Evolutionary conservation across 306 rosid genomes (phyloP), one percentile per base, ranked within the genome.

Genomic region (Medicago lupulina): DNA sequence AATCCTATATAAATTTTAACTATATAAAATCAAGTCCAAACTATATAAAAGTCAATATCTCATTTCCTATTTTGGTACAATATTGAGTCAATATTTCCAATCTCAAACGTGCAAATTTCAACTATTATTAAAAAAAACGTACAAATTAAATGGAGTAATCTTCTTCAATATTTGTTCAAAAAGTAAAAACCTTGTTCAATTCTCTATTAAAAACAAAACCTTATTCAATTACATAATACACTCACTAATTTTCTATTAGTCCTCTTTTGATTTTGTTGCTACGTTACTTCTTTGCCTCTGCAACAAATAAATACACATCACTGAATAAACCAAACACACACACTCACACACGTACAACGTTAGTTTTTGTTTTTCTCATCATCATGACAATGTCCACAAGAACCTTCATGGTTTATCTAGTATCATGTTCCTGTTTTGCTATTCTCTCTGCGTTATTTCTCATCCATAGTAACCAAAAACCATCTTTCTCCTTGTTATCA

Each of bases 381-480:
- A 12, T 44, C 54, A 49, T 78, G 17, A 8, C 74, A 71, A 66
- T 89, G 92, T 85, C 85, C 46, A 86, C 97, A 2, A 76, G 36
- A 75, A 82, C 64, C 14, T 84, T 94, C 55, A 81, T 88, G 36
- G 10, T 78, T 19, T 91, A 90, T 76, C 90, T 94, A 10, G 55
- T 91, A 0, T 82, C 96, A 5, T 87, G 80, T 77, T 94, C 85
- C 83, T 86, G 88, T 1, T n/a, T 84, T 23, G 89, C 89, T 25
- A 3, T 86, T 82, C 75, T 94, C 9, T 87, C 93, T 25, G 80
- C 74, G 0, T n/a, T 82, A 0, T 85, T 87, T 49, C 40, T 94
- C 80, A 70, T 62, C 71, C 44, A 38, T 3, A 9, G 76, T 59
- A 41, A 18, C 16, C 8, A 67, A 23, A 62, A 50, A 18, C 1